A percentile compares a stretch with the other conserved stretches of the same genome.
Evolutionary conservation across 768 basidiomycete genomes (phyloP).

Genomic region (Plicaturopsis crispa): DNA sequence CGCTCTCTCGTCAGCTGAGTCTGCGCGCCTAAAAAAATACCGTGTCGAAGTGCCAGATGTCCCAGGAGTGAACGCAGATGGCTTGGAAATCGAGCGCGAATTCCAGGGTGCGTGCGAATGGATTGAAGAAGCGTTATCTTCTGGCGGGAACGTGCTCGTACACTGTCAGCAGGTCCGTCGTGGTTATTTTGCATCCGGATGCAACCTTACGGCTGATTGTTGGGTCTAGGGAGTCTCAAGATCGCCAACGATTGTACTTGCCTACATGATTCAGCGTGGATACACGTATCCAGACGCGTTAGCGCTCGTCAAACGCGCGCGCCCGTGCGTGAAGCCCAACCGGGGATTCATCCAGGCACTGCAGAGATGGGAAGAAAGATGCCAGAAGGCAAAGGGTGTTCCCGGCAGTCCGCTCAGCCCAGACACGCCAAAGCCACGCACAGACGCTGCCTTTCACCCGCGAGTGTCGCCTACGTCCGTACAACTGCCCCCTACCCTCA

Average conservation of each 20-base stretch:
- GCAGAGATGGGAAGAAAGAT: slow-evolving; percentile 43
- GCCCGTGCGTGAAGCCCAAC: slow-evolving; percentile 73
- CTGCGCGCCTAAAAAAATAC: slow-evolving; percentile 56
- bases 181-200: slow-evolving; percentile 4
- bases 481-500: too few relatives aligned
- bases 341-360: slow-evolving; percentile 61
- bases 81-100: slow-evolving; percentile 56
- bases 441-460: too few relatives aligned
- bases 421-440: too few relatives aligned
- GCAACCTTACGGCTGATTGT: slow-evolving; percentile 3
- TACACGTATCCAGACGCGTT: slow-evolving; percentile 67
- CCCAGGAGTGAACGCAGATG: too few relatives aligned
- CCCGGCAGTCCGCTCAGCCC: too few relatives aligned
- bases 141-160: slow-evolving; percentile 62
- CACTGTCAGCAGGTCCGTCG: slow-evolving; percentile 73
- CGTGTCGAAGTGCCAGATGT: slow-evolving; percentile 57
- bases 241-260: slow-evolving; percentile 68
- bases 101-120: slow-evolving; percentile 61
- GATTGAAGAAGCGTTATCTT: slow-evolving; percentile 53
- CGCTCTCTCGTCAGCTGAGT: slow-evolving; percentile 32
- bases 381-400: too few relatives aligned
- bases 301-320: slow-evolving; percentile 51
- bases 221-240: slow-evolving; percentile 69
- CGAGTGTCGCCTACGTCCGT: too few relatives aligned
- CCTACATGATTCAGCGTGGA: slow-evolving; percentile 70